Conservation (phyloP, 305 asterid genomes). For the Fraxinus platypoda region DNA sequence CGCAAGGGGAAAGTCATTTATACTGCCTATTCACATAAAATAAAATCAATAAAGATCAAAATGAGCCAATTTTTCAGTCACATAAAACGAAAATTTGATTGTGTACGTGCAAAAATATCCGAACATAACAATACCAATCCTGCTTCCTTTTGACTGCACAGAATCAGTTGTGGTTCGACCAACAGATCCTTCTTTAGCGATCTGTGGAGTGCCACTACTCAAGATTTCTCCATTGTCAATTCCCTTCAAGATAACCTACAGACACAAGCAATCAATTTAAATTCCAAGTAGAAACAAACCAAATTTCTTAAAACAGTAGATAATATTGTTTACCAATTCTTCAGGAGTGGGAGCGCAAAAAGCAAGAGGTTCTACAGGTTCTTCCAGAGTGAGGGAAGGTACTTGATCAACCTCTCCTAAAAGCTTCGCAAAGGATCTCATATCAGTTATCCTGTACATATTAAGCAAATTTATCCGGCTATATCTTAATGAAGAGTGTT, state of each 20-base stretch:
- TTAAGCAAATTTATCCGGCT: slow-evolving; percentile 66
- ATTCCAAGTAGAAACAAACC: neutral
- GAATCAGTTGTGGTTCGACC: slow-evolving; percentile 50
- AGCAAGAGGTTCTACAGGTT: slow-evolving; percentile 63
- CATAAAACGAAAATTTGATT: neutral
- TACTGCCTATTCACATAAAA: slow-evolving; percentile 44
- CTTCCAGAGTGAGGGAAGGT: slow-evolving; percentile 70
- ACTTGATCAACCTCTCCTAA: slow-evolving; percentile 45
- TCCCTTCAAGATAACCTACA: slow-evolving; percentile 64
- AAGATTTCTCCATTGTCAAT: slow-evolving; percentile 71
- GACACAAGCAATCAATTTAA: slow-evolving; percentile 9
- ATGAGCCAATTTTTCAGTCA: neutral
- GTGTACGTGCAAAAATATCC: neutral
- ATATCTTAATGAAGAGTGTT: slow-evolving; percentile 42
- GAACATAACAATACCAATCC: slow-evolving; percentile 40
- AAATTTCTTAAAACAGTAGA: neutral
- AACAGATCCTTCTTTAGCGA: slow-evolving; percentile 61
- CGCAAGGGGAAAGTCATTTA: slow-evolving; percentile 48
- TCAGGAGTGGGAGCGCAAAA: slow-evolving; percentile 52
- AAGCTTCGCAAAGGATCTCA: slow-evolving; percentile 36
- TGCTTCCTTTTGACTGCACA: slow-evolving; percentile 53
- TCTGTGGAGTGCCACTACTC: slow-evolving; percentile 77
- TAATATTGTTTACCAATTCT: slow-evolving; percentile 49
- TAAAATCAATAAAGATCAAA: slow-evolving; percentile 1
- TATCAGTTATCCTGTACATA: slow-evolving; percentile 55